phyloP scores from a whole-genome alignment of 345 rosid species.

The Populus deltoides region DNA sequence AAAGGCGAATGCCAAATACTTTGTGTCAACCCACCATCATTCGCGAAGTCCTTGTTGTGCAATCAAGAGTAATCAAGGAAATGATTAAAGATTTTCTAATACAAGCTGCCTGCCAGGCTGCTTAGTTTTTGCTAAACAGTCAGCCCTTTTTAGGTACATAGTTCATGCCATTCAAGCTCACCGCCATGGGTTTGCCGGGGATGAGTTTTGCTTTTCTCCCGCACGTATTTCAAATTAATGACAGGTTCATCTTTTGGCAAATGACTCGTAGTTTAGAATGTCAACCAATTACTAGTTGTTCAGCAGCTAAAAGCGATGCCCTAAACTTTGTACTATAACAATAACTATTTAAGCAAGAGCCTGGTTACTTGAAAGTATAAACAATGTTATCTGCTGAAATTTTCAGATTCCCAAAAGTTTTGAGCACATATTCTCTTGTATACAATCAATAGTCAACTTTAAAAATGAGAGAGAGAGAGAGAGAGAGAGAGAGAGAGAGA shows the following conservation, averaged over 20 bases:
- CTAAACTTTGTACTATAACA: background rate
- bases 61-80: background rate
- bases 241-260: background rate
- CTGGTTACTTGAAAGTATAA: background rate
- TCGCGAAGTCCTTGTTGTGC: background rate
- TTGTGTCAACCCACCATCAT: background rate
- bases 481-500: background rate
- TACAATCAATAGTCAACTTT: conserved; percentile 6
- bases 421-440: background rate
- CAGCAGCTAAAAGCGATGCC: background rate
- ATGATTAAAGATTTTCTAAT: background rate
- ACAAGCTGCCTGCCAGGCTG: background rate
- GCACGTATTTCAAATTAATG: background rate
- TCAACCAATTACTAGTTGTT: background rate
- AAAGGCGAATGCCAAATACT: background rate
- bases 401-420: background rate
- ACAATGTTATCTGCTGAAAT: background rate
- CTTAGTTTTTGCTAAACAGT: background rate
- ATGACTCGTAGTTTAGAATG: background rate
- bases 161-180: background rate
- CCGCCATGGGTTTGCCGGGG: background rate
- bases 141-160: background rate
- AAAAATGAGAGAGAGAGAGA: background rate
- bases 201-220: background rate
- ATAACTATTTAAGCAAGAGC: background rate